A percentile compares a stretch with the other conserved stretches of the same genome.
Conservation (phyloP, 2,329 filamentous ascomycete genomes). For the Phaeosphaeriaceae sp. region DNA sequence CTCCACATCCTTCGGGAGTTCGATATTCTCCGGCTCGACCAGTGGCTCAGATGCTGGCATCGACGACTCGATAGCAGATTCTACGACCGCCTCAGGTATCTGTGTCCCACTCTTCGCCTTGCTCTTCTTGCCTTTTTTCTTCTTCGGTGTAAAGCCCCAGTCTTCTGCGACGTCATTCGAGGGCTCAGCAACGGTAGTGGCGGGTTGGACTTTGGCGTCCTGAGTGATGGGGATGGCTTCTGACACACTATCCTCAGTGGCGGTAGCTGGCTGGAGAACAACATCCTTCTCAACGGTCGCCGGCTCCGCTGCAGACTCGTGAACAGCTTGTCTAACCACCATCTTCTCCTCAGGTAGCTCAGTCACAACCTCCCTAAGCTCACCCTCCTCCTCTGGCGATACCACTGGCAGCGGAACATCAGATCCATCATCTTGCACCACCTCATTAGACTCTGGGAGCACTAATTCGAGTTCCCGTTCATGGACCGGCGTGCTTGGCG, state of each 20-base stretch:
- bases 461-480: conserved; percentile 10
- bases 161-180: conserved; percentile 4
- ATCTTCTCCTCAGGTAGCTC: not conserved
- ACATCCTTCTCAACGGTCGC: not conserved
- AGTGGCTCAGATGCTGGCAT: not conserved
- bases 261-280: not conserved
- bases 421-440: not conserved
- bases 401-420: not conserved
- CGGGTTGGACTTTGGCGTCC: not conserved
- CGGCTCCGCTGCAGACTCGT: not conserved
- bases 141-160: conserved; percentile 15
- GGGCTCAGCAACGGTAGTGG: no score
- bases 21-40: conserved; percentile 1
- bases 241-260: not conserved
- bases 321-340: no score
- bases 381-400: not conserved
- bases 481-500: conserved; percentile 6
- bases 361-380: not conserved
- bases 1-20: not conserved
- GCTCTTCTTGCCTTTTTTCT: conserved; percentile 32
- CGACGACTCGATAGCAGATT: conserved; percentile 1
- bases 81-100: conserved; percentile 9
- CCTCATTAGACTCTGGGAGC: not conserved
- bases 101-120: conserved; percentile 22
- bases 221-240: not conserved